Conservation (phyloP, 2,329 filamentous ascomycete species). For the Alternaria conjuncta region DNA sequence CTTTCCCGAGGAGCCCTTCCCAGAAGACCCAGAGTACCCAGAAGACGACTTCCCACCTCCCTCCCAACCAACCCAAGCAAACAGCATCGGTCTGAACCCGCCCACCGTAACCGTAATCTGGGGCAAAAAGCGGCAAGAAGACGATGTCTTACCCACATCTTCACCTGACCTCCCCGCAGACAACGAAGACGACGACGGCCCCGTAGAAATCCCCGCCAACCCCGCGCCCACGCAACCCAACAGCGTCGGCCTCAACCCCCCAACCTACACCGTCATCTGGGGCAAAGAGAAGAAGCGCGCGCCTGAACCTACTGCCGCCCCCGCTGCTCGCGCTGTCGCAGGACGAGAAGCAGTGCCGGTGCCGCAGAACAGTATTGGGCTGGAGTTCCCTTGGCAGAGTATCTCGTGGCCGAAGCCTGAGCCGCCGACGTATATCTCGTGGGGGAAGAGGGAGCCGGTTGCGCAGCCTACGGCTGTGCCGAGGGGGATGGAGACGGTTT, state of each 20-base stretch:
- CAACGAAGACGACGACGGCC: slow-evolving; percentile 12
- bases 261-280: slow-evolving; percentile 21
- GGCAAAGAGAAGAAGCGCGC: not conserved
- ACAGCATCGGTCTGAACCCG: slow-evolving; percentile 15
- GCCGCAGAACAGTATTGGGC: slow-evolving; percentile 4
- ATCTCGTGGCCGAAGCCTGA: slow-evolving; percentile 7
- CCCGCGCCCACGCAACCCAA: slow-evolving; percentile 8
- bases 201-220: not conserved
- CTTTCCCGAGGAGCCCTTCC: slow-evolving; percentile 3
- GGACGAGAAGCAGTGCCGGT: not conserved
- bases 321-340: no score
- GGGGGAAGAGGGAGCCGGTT: slow-evolving; percentile 20
- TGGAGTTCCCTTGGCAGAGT: slow-evolving; percentile 3
- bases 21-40: slow-evolving; percentile 14
- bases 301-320: not conserved
- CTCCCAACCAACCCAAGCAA: slow-evolving; percentile 12
- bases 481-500: not conserved
- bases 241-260: slow-evolving; percentile 15
- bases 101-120: slow-evolving; percentile 19
- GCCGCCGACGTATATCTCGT: slow-evolving; percentile 15
- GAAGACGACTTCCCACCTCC: slow-evolving; percentile 9
- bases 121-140: slow-evolving; percentile 21
- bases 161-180: slow-evolving; percentile 10
- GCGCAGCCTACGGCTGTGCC: not conserved
- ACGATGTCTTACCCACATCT: not conserved